These are phyloP conservation scores for Colletotrichum sp. DNA, from an alignment of 2,329 filamentous ascomycete species.

Conservation along the genomic window DNA sequence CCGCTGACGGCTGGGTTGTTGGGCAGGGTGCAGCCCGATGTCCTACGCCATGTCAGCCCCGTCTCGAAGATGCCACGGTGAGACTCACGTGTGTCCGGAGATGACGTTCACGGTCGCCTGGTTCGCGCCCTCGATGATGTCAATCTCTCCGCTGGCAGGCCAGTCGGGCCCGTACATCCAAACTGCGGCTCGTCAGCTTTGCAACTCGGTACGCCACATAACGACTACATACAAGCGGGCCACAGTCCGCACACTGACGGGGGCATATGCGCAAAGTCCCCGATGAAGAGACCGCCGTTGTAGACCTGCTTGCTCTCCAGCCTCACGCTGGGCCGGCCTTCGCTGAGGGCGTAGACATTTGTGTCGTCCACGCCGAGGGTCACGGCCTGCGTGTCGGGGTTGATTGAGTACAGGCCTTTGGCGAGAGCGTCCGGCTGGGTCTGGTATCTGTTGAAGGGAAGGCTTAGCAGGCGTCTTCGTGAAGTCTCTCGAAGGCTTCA, in stretches of 20 bases:
- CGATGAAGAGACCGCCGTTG: slow-evolving; percentile 71
- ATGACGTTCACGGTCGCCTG: slow-evolving; percentile 63
- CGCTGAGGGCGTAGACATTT: slow-evolving; percentile 38
- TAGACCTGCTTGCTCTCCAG: slow-evolving; percentile 69
- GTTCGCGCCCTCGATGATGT: slow-evolving; percentile 76
- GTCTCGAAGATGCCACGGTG: background rate
- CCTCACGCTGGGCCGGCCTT: slow-evolving; percentile 66
- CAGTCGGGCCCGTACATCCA: slow-evolving; percentile 62
- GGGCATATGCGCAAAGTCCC: slow-evolving; percentile 78
- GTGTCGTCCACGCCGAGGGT: slow-evolving; percentile 49
- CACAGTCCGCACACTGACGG: slow-evolving; percentile 72
- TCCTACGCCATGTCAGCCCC: slow-evolving; percentile 24
- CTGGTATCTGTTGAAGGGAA: slow-evolving; percentile 42
- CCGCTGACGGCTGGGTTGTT: slow-evolving; percentile 23
- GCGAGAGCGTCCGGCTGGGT: slow-evolving; percentile 42
- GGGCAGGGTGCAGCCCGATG: slow-evolving; percentile 31
- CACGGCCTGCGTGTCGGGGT: slow-evolving; percentile 45
- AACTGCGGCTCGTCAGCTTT: slow-evolving; percentile 36
- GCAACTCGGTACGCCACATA: background rate
- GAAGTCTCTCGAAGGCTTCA: background rate
- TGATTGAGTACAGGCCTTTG: slow-evolving; percentile 45
- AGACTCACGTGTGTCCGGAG: slow-evolving; percentile 62
- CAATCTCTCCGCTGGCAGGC: slow-evolving; percentile 69
- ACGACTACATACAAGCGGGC: slow-evolving; percentile 66
- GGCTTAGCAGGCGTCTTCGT: background rate